Conservation (phyloP, 306 rosid genomes). For the Boehmeria nivea region DNA sequence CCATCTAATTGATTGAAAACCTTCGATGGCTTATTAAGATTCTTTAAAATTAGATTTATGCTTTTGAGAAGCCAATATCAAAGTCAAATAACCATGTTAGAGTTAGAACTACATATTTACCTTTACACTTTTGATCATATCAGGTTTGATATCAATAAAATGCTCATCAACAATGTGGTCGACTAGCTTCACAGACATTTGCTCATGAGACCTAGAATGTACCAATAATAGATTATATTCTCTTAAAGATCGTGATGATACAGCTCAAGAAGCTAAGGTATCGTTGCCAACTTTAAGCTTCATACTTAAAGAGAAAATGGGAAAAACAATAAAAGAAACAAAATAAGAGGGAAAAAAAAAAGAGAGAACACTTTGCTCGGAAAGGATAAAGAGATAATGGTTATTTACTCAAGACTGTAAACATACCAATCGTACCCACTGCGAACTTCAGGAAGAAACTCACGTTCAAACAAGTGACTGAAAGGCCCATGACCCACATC, state of each 20-base stretch:
- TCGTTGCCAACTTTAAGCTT: not conserved
- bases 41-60: no score
- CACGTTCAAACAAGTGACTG: constrained; percentile 92
- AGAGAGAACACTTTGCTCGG: not conserved
- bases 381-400: not conserved
- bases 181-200: constrained; percentile 79
- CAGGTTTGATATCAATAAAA: constrained; percentile 60
- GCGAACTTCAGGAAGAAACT: constrained; percentile 67
- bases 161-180: constrained; percentile 79
- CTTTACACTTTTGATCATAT: constrained; percentile 70
- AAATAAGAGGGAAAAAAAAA: no score
- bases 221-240: constrained; percentile 13
- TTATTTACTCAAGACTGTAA: not conserved
- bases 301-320: not conserved
- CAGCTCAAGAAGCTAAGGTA: constrained; percentile 8
- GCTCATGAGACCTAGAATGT: constrained; percentile 73
- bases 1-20: constrained; percentile 16
- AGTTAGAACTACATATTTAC: constrained; percentile 29
- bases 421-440: constrained; percentile 58
- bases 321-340: no score
- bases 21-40: no score
- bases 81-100: no score
- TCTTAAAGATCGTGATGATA: not conserved
- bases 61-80: no score
- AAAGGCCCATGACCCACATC: constrained; percentile 97